phyloP scores from a whole-genome alignment of 345 rosid genomes.

The Boechera stricta region DNA sequence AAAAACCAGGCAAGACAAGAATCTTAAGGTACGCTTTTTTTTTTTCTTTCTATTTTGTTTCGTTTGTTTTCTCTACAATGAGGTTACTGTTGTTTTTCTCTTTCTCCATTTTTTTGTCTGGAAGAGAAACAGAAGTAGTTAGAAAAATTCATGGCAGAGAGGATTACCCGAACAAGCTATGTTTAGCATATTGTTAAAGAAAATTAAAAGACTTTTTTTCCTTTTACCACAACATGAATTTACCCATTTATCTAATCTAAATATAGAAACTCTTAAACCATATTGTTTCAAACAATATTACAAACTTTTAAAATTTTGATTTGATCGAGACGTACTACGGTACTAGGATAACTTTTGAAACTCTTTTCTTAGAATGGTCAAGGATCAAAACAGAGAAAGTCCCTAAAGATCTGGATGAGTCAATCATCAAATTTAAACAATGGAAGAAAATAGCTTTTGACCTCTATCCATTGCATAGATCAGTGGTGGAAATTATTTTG shows the following conservation, averaged over 20 bases:
- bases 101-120: slow-evolving; percentile 3
- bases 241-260: slow-evolving; percentile 11
- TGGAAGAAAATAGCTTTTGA: slow-evolving; percentile 36
- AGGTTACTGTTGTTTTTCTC: slow-evolving; percentile 5
- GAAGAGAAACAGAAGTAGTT: slow-evolving; percentile 34
- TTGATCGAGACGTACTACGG: slow-evolving; percentile 1
- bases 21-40: background rate
- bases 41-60: slow-evolving; percentile 5
- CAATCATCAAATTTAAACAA: slow-evolving; percentile 32
- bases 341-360: background rate
- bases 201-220: background rate
- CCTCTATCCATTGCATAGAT: slow-evolving; percentile 27
- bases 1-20: slow-evolving; percentile 11
- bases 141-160: slow-evolving; percentile 31
- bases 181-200: slow-evolving; percentile 31
- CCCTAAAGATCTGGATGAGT: slow-evolving; percentile 35
- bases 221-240: background rate
- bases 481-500: slow-evolving; percentile 39
- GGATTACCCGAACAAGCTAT: slow-evolving; percentile 33
- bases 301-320: background rate
- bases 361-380: slow-evolving; percentile 30
- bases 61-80: slow-evolving; percentile 16
- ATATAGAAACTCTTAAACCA: slow-evolving; percentile 28
- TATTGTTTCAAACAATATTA: slow-evolving; percentile 1
- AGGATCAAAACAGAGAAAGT: slow-evolving; percentile 39